A percentile compares a stretch with the other conserved stretches of the same genome.
phyloP scores from a whole-genome alignment of 371 early-diverging fungal species.

The Choanephora cucurbitarum region DNA sequence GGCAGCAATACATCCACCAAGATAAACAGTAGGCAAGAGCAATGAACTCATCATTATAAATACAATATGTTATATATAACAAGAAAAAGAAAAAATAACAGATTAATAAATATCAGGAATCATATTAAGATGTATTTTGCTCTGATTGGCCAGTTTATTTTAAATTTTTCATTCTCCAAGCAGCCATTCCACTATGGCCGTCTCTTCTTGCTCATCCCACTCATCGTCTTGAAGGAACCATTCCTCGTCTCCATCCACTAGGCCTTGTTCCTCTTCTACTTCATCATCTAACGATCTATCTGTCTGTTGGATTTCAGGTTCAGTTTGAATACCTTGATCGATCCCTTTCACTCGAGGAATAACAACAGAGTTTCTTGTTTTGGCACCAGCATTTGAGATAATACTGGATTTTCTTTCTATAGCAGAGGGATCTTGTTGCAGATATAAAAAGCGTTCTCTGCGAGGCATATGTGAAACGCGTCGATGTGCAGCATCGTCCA shows the following conservation, averaged over 20 bases:
- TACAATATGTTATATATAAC: neutral
- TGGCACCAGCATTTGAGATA: neutral
- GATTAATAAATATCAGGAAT: conserved; percentile 8
- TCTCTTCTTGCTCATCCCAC: conserved; percentile 48
- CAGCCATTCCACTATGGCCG: conserved; percentile 44
- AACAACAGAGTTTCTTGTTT: neutral
- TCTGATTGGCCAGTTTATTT: conserved; percentile 25
- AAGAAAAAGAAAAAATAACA: neutral
- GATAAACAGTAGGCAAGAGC: conserved; percentile 56
- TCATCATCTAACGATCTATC: neutral
- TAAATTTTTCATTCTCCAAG: conserved; percentile 29
- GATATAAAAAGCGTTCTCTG: conserved; percentile 42
- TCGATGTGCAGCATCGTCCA: conserved; percentile 40
- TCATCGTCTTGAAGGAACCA: conserved; percentile 49
- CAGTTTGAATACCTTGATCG: conserved; percentile 32
- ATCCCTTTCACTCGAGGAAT: conserved; percentile 13
- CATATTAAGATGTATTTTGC: conserved; percentile 29
- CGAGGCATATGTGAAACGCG: conserved; percentile 41
- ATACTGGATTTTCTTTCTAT: conserved; percentile 30
- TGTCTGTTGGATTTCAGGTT: neutral
- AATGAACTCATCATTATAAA: conserved; percentile 48
- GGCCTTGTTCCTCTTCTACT: conserved; percentile 29
- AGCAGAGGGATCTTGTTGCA: conserved; percentile 43
- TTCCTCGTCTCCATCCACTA: conserved; percentile 49
- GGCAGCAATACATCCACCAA: conserved; percentile 65